phyloP scores from a whole-genome alignment of 331 rosid genomes.

The Malus hybrid region DNA sequence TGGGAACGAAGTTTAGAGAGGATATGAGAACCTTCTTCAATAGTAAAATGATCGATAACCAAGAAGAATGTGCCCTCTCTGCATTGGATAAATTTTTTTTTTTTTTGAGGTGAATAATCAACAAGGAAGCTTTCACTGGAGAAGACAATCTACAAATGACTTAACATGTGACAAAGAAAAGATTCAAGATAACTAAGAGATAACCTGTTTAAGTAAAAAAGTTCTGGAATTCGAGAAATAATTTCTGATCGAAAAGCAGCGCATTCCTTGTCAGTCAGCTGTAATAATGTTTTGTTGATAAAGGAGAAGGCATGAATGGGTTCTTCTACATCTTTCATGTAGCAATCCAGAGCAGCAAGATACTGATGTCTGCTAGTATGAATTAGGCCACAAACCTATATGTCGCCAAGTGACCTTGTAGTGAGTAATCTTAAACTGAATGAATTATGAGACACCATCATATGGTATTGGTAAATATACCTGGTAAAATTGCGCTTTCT shows the following conservation, averaged over 20 bases:
- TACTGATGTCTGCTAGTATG: conserved; percentile 57
- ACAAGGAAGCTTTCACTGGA: not conserved
- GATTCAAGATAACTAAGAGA: conserved; percentile 15
- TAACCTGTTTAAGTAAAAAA: conserved; percentile 76
- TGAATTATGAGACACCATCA: conserved; percentile 18
- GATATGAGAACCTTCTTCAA: conserved; percentile 55
- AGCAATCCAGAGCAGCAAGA: conserved; percentile 86
- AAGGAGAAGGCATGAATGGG: conserved; percentile 88
- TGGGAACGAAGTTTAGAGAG: conserved; percentile 62
- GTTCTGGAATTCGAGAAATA: conserved; percentile 61
- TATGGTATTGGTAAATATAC: conserved; percentile 26
- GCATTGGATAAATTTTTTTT: conserved; percentile 12
- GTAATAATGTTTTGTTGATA: conserved; percentile 54
- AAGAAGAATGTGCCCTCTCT: conserved; percentile 76
- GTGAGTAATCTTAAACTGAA: conserved; percentile 14
- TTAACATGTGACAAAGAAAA: not conserved
- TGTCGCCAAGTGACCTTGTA: conserved; percentile 6
- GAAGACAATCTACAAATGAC: not conserved
- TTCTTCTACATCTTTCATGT: conserved; percentile 72
- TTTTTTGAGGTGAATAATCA: not conserved
- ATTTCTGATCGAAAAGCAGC: conserved; percentile 57
- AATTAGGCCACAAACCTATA: conserved; percentile 88
- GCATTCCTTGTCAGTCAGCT: conserved; percentile 36
- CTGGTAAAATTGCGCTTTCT: conserved; percentile 72
- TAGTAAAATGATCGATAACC: conserved; percentile 56